phyloP scores from a whole-genome alignment of 208 protist species.

The Trypanosoma conorhini region DNA sequence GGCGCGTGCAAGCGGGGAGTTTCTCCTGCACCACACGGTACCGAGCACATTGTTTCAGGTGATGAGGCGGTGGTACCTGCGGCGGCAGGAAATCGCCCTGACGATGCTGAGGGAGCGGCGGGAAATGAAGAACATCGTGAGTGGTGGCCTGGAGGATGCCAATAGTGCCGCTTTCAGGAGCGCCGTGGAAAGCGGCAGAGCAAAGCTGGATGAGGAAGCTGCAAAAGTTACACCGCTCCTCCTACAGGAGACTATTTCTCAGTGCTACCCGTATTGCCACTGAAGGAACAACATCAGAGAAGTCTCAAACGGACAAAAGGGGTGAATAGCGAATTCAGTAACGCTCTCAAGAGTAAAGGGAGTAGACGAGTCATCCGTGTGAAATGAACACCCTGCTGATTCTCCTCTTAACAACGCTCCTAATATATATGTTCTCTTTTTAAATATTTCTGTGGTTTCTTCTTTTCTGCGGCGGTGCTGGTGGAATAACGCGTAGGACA shows the following conservation, averaged over 20 bases:
- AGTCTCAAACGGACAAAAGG: not conserved
- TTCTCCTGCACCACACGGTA: slow-evolving; percentile 64
- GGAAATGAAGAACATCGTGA: not conserved
- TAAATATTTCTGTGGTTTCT: slow-evolving; percentile 23
- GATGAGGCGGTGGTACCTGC: slow-evolving; percentile 80
- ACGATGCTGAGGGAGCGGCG: slow-evolving; percentile 30
- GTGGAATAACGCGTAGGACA: not conserved
- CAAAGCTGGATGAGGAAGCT: slow-evolving; percentile 50
- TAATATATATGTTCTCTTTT: slow-evolving; percentile 21
- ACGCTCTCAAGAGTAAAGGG: not conserved
- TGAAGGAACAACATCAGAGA: not conserved
- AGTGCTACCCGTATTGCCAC: slow-evolving; percentile 76
- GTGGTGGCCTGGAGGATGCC: not conserved
- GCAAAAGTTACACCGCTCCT: slow-evolving; percentile 41
- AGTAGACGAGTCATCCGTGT: not conserved
- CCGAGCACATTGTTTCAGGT: slow-evolving; percentile 70
- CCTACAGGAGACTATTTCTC: slow-evolving; percentile 79
- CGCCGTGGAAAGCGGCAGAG: slow-evolving; percentile 15
- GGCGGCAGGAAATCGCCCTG: slow-evolving; percentile 47
- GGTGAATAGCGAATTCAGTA: not conserved
- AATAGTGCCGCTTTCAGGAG: not conserved
- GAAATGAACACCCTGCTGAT: not conserved
- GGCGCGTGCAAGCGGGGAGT: slow-evolving; percentile 52
- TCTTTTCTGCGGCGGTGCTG: not conserved
- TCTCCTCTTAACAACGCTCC: not conserved